Evolutionary conservation across 768 basidiomycete species (phyloP).

Genomic region (Chalciporus sphaerocephalus): DNA sequence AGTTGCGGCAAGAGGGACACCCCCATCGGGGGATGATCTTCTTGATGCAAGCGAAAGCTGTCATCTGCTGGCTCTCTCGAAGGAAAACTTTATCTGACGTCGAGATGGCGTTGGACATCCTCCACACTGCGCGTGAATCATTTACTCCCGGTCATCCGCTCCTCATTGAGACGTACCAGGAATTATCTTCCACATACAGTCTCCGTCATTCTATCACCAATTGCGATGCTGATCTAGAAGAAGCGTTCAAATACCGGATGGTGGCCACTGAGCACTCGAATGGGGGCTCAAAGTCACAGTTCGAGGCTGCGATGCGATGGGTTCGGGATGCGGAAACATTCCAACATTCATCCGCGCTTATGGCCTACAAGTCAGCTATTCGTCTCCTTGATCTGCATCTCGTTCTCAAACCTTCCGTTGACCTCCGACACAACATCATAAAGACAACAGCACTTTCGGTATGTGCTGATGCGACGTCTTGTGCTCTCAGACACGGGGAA

Average conservation of each 20-base stretch:
- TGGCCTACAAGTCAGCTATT: slow-evolving; percentile 19
- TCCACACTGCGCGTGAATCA: slow-evolving; percentile 10
- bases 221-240: slow-evolving; percentile 17
- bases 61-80: slow-evolving; percentile 10
- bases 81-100: slow-evolving; percentile 9
- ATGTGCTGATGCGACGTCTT: slow-evolving; percentile 25
- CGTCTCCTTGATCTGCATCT: slow-evolving; percentile 17
- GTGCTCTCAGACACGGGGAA: slow-evolving; percentile 19
- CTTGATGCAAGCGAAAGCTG: slow-evolving; percentile 17
- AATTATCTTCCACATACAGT: slow-evolving; percentile 10
- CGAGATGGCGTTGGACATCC: slow-evolving; percentile 16
- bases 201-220: slow-evolving; percentile 10
- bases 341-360: slow-evolving; percentile 12
- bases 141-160: slow-evolving; percentile 7
- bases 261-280: slow-evolving; percentile 15
- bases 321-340: slow-evolving; percentile 15
- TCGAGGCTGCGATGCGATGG: slow-evolving; percentile 23
- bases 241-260: slow-evolving; percentile 19
- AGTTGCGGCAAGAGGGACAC: slow-evolving; percentile 14
- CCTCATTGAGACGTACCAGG: slow-evolving; percentile 9
- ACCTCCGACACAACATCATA: slow-evolving; percentile 15
- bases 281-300: slow-evolving; percentile 15
- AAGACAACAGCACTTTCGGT: slow-evolving; percentile 10
- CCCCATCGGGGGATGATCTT: slow-evolving; percentile 11
- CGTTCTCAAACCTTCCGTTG: slow-evolving; percentile 11